Evolutionary conservation across 1,284 basidiomycete species (phyloP).

Genomic region (Hemileccinum hortonii): DNA sequence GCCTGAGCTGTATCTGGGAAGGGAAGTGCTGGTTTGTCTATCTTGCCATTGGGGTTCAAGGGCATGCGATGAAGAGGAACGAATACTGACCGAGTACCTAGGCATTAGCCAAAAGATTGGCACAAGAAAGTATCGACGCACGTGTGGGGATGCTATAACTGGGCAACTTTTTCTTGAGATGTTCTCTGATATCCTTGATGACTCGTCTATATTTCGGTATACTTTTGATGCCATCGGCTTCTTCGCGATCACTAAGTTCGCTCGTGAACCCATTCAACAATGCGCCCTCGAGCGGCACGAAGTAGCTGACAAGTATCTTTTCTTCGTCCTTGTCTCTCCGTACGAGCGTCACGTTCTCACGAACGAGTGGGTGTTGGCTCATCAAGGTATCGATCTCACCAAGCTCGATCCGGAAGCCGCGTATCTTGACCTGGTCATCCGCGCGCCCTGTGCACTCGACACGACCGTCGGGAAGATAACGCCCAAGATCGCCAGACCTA

Average conservation of each 20-base stretch:
- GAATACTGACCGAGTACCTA: conserved; percentile 60
- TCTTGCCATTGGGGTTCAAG: conserved; percentile 98
- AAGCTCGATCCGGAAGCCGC: conserved; percentile 98
- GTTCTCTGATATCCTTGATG: conserved; percentile 92
- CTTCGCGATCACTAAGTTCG: conserved; percentile 65
- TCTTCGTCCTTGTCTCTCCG: conserved; percentile 99
- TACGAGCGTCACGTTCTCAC: conserved; percentile 97
- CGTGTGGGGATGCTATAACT: conserved; percentile 87
- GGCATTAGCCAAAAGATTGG: conserved; percentile 8
- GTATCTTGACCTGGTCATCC: conserved; percentile 99
- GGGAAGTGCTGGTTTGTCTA: conserved; percentile 97
- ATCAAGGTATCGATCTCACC: conserved; percentile 99
- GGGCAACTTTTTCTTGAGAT: conserved; percentile 97
- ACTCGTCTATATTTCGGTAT: conserved; percentile 82
- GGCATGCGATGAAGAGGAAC: conserved; percentile 96
- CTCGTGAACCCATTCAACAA: conserved; percentile 75
- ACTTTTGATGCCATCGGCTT: conserved; percentile 62
- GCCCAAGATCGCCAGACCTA: conserved; percentile 93
- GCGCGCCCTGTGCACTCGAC: conserved; percentile 98
- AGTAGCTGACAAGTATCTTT: conserved; percentile 98
- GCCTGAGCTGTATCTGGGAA: conserved; percentile 96
- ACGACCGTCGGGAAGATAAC: conserved; percentile 89
- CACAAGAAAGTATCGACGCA: conserved; percentile 48
- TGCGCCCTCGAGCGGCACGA: conserved; percentile 85
- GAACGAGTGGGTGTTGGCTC: conserved; percentile 87